Evolutionary conservation across 2,329 filamentous ascomycete species (phyloP), one percentile per base, ranked within the genome.

Genomic region (Pseudopyricularia cyperi): DNA sequence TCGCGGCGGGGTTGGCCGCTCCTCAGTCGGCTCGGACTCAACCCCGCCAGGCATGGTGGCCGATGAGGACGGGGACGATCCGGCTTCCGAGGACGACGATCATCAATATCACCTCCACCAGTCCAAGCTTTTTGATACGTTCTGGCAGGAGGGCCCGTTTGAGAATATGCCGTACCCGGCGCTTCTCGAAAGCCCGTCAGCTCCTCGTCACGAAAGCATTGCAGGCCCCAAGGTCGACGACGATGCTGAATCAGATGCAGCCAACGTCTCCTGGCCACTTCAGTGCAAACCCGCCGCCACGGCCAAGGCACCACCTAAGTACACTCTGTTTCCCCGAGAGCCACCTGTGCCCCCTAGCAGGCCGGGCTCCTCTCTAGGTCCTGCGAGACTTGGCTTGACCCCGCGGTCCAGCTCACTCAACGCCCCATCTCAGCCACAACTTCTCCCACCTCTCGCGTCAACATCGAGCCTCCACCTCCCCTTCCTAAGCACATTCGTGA

Each of bases 1-100:
- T n/a, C 48, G 48, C 33, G 19, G 32, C 32, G 39, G 39, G 24
- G 33, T 39, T 4, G 48, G 48, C 14, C 34, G 49, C 22, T 51
- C 49, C 28, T 51, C 49, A 28, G 26, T 51, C 12, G 37, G 49
- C 35, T 51, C 49, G 19, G 49, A 51, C 26, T 51, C 49, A 33
- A 42, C 35, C 6, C 49, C 49, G 9, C 37, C 49, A 1, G 48
- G 24, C 15, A 51, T 51, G 49, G 49, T 51, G 26, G 22, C 37
- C 12, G 49, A 51, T 17, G 49, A 51, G 39, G 49, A 44, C 22
- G 35, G 39, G 35, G 34, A 44, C 19, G 37, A 32, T 30, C 24
- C 24, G 4, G 37, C 37, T 4, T 37, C 22, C 26, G 37, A 32
- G 11, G 49, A 51, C 34, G 49, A 51, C 2, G 49, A 51, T 24